A percentile compares a stretch with the other conserved stretches of the same genome.
Evolutionary conservation across 805 yeast genomes (phyloP).

Genomic region (Candida bentonensis): DNA sequence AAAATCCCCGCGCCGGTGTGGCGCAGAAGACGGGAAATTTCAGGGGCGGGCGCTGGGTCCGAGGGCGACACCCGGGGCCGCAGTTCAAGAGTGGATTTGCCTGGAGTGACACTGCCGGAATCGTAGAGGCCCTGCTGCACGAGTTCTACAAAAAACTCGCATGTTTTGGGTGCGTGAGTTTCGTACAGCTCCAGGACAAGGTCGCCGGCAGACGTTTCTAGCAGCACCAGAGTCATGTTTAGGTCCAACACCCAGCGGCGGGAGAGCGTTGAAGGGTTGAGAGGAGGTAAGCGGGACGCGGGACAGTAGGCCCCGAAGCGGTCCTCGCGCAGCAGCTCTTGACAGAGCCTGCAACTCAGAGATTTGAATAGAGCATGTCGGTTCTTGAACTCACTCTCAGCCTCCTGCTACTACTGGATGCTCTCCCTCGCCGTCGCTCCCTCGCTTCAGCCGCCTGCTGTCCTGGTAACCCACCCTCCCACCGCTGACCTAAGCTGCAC

Average conservation of each 20-base stretch:
- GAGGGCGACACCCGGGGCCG: not conserved
- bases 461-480: not conserved
- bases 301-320: too few species aligned
- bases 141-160: not conserved
- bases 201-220: not conserved
- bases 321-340: too few species aligned
- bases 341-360: too few species aligned
- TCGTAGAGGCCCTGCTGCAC: not conserved
- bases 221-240: not conserved
- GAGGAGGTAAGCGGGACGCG: too few species aligned
- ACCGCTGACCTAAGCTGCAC: not conserved
- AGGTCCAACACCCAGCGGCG: too few species aligned
- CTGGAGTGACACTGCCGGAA: not conserved
- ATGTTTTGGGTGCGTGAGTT: not conserved
- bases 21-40: not conserved
- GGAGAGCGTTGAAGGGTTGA: too few species aligned
- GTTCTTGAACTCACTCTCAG: too few species aligned
- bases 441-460: not conserved
- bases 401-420: too few species aligned
- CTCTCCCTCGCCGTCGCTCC: too few species aligned
- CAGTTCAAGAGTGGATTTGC: not conserved
- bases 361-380: too few species aligned
- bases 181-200: not conserved
- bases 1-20: conserved; percentile 1
- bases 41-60: not conserved